Evolutionary conservation across 2,329 filamentous ascomycete genomes (phyloP).

Genomic region (Microcyclospora tardicrescens): DNA sequence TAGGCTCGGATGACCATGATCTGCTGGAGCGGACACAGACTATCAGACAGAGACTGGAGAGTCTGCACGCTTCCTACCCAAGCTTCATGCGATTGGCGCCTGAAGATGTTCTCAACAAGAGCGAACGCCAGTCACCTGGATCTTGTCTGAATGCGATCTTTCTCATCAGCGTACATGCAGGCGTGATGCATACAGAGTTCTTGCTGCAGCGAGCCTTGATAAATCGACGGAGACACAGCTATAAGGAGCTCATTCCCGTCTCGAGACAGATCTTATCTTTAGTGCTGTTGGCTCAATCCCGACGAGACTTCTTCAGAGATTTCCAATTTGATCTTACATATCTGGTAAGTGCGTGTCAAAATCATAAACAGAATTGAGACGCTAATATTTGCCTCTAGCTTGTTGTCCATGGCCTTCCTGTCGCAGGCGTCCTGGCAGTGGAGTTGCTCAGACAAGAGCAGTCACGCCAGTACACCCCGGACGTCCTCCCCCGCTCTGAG

Average conservation of each 20-base stretch:
- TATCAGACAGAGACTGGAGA: conserved; percentile 25
- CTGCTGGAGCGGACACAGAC: conserved; percentile 27
- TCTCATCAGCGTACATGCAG: conserved; percentile 24
- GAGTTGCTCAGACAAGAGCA: conserved; percentile 33
- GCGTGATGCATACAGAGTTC: conserved; percentile 44
- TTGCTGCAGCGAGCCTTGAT: conserved; percentile 45
- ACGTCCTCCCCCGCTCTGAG: conserved; percentile 29
- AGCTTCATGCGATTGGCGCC: conserved; percentile 18
- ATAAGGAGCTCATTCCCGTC: conserved; percentile 25
- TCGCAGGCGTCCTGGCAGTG: conserved; percentile 23
- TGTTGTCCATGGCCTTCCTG: conserved; percentile 28
- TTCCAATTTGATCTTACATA: conserved; percentile 31
- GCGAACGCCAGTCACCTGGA: conserved; percentile 3
- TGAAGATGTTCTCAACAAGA: conserved; percentile 14
- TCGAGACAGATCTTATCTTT: conserved; percentile 27
- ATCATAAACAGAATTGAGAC: no score
- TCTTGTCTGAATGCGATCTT: conserved; percentile 24
- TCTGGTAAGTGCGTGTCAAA: conserved; percentile 12
- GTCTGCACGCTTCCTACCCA: conserved; percentile 25
- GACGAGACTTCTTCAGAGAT: conserved; percentile 28
- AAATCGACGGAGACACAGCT: conserved; percentile 26
- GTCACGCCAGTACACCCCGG: conserved; percentile 17
- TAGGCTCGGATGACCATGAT: conserved; percentile 30
- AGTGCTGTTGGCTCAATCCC: conserved; percentile 25
- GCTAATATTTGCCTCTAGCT: conserved; percentile 8